These are phyloP conservation scores for Trichoderma sp. DNA, from an alignment of 2,329 filamentous ascomycete genomes.

Conservation along the genomic window DNA sequence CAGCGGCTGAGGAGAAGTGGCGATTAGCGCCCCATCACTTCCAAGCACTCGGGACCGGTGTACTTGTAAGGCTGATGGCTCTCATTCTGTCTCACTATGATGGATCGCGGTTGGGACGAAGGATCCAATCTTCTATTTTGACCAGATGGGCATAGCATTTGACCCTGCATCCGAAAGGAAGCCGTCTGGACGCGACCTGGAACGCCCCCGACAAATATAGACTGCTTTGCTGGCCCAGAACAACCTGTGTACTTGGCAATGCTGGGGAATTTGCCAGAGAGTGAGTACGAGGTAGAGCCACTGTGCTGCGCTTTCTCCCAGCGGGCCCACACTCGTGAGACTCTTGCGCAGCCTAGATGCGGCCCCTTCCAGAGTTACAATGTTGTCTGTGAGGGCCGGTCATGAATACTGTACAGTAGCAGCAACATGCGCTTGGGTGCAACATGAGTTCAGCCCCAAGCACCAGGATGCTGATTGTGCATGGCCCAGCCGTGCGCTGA, in stretches of 20 bases:
- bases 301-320: not conserved
- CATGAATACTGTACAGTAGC: too few species aligned
- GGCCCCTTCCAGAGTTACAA: not conserved
- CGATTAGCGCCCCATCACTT: constrained; percentile 20
- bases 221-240: not conserved
- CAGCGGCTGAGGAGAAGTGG: constrained; percentile 15
- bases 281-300: not conserved
- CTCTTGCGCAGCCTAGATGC: not conserved
- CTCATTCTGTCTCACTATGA: not conserved
- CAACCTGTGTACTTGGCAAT: not conserved
- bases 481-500: not conserved
- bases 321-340: not conserved
- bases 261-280: not conserved
- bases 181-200: not conserved
- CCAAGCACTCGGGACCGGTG: constrained; percentile 19
- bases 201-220: not conserved
- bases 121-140: not conserved
- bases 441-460: not conserved
- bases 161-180: not conserved
- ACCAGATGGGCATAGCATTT: not conserved
- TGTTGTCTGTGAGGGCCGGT: not conserved
- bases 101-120: not conserved
- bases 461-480: not conserved
- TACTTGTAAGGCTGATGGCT: constrained; percentile 19
- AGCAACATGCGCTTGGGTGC: not conserved